phyloP scores from a whole-genome alignment of 768 basidiomycete species.

The Gyrodon lividus region DNA sequence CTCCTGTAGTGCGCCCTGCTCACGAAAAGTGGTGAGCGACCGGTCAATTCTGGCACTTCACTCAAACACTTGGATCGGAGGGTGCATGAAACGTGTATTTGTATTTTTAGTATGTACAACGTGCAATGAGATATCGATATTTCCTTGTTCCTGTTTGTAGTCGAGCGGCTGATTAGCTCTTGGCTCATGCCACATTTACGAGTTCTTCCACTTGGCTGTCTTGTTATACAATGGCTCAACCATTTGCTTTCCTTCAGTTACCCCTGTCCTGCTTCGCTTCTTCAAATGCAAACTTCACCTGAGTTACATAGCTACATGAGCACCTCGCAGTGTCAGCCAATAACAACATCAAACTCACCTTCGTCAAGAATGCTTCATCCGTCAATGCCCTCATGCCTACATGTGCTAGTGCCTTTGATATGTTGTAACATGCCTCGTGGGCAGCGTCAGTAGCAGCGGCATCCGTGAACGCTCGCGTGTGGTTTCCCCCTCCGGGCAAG shows the following conservation, averaged over 20 bases:
- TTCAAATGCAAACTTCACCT: constrained; percentile 52
- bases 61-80: background rate
- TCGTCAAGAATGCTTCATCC: constrained; percentile 61
- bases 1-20: constrained; percentile 47
- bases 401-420: constrained; percentile 70
- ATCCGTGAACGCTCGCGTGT: constrained; percentile 66
- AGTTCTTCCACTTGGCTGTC: background rate
- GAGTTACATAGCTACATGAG: background rate
- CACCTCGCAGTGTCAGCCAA: background rate
- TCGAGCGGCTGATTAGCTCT: too few species aligned
- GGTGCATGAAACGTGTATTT: background rate
- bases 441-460: constrained; percentile 59
- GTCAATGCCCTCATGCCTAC: constrained; percentile 66
- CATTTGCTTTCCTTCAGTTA: constrained; percentile 1
- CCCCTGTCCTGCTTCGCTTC: constrained; percentile 36
- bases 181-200: too few species aligned
- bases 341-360: constrained; percentile 38
- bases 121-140: background rate
- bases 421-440: constrained; percentile 64
- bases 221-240: background rate
- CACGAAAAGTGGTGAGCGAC: constrained; percentile 49
- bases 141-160: too few species aligned
- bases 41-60: background rate
- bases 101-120: background rate
- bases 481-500: constrained; percentile 69